A percentile compares a stretch with the other conserved stretches of the same genome.
phyloP scores from a whole-genome alignment of 805 yeast species.

The Candida nanaspora region DNA sequence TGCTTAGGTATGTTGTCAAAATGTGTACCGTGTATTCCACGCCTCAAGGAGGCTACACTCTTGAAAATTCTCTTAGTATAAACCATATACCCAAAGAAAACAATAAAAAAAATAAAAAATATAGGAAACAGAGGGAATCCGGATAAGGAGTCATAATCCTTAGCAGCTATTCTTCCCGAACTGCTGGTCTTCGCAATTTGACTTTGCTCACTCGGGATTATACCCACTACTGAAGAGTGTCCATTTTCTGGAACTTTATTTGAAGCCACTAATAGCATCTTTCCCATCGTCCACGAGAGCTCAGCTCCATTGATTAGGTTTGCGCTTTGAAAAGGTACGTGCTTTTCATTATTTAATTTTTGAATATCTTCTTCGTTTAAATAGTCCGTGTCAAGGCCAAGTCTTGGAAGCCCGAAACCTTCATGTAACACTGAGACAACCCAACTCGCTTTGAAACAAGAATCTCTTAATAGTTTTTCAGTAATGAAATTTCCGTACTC shows the following conservation, averaged over 20 bases:
- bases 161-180: not conserved
- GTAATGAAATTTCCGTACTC: conserved; percentile 49
- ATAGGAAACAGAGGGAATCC: conserved; percentile 5
- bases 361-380: conserved; percentile 18
- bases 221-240: conserved; percentile 22
- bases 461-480: conserved; percentile 52
- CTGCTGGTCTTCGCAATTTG: conserved; percentile 1
- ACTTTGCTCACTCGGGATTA: conserved; percentile 29
- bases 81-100: conserved; percentile 5
- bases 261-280: conserved; percentile 75
- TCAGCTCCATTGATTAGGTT: conserved; percentile 77
- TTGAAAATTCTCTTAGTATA: conserved; percentile 5
- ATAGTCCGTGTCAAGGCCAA: conserved; percentile 41
- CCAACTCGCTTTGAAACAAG: conserved; percentile 96
- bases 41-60: conserved; percentile 1
- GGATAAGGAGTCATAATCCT: conserved; percentile 1
- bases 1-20: not conserved
- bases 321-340: conserved; percentile 75
- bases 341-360: conserved; percentile 18
- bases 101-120: conserved; percentile 10
- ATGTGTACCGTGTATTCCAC: not conserved
- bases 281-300: conserved; percentile 92
- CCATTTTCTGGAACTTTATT: conserved; percentile 41
- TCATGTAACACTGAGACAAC: conserved; percentile 83
- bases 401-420: conserved; percentile 82